Base-by-base conservation (phyloP, 1,284 basidiomycete species). In the Malassezia dermatis region DNA sequence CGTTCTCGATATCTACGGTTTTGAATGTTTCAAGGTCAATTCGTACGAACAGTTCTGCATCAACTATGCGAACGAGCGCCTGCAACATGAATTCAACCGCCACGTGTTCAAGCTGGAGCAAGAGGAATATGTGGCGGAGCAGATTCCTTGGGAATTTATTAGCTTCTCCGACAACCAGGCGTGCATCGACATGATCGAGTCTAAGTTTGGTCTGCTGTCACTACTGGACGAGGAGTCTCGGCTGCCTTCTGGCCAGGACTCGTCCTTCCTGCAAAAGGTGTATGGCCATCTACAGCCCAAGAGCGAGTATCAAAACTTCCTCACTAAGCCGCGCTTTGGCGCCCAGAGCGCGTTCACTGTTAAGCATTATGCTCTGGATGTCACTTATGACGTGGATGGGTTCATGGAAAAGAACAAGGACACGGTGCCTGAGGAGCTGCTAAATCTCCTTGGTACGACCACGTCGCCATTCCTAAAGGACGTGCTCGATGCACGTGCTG, bases 21-120 rank as follows among this genome's bases (percentile, higher is more conserved):
- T 71, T 51, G 69, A 72, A 58, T 72, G 64, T 51, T 75, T 76
- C 56, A 75, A 76, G 60, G 59, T 63, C 50, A 95, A 95, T 77
- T 94, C 89, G 10, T 98, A 96, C 73, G 94, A 99, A 76, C 94
- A 99, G 78, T 98, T 98, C 78, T 95, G 91, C 76, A 99, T 99
- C 79, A 98, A 99, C 75, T 98, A 96, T 76, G 94, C 94, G 42
- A 98, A 99, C 71, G 94, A 98, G 77, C 96, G 98, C 75, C 76
- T 75, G 49, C 69, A 75, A 67, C 94, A 98, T 74, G 94, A 98
- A 51, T 98, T 98, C 83, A 75, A 75, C 61, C 64, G 64, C 21
- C 74, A 75, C 56, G 73, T 75, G 44, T 76, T 76, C 59, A 78
- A 80, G 80, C 83, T 96, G 28, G 94, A 99, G 75, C 94, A 99